Evolutionary conservation across 2,329 filamentous ascomycete species (phyloP).

Genomic region (Coleophoma crateriformis): DNA sequence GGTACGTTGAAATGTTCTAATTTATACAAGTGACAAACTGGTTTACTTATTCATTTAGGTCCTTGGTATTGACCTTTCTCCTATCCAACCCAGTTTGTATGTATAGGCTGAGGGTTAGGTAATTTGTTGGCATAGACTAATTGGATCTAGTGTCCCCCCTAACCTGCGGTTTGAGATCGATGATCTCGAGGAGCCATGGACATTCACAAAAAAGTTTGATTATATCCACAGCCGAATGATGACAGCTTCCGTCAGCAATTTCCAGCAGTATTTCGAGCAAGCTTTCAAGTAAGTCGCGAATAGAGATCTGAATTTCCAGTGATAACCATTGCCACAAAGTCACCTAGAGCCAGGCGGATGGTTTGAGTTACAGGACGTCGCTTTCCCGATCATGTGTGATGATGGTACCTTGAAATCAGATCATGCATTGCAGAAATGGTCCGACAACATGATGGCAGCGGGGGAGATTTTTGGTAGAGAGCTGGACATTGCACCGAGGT

Average conservation of each 20-base stretch:
- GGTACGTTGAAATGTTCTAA: background rate
- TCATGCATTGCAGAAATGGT: conserved; percentile 14
- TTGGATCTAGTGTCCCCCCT: conserved; percentile 26
- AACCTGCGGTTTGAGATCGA: conserved; percentile 44
- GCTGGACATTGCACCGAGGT: conserved; percentile 23
- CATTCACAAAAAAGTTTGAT: conserved; percentile 39
- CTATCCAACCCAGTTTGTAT: conserved; percentile 32
- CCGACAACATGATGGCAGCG: conserved; percentile 10
- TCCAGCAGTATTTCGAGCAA: background rate
- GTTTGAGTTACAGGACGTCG: conserved; percentile 36
- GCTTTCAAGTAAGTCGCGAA: background rate
- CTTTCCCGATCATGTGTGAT: conserved; percentile 29
- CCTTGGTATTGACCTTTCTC: conserved; percentile 29
- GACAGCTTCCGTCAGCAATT: background rate
- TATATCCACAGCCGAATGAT: conserved; percentile 39
- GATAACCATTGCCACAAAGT: background rate
- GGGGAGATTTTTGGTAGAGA: conserved; percentile 5
- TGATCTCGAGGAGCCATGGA: conserved; percentile 42
- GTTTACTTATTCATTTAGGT: conserved; percentile 6
- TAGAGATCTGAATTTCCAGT: background rate
- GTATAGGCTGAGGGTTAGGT: background rate
- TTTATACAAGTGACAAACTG: background rate
- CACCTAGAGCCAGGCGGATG: conserved; percentile 36
- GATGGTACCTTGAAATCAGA: conserved; percentile 28
- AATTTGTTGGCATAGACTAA: background rate